Percentiles rank a stretch among this genome's conserved stretches.
Conservation (phyloP, 1,284 basidiomycete genomes). For the Boletellus sp. region DNA sequence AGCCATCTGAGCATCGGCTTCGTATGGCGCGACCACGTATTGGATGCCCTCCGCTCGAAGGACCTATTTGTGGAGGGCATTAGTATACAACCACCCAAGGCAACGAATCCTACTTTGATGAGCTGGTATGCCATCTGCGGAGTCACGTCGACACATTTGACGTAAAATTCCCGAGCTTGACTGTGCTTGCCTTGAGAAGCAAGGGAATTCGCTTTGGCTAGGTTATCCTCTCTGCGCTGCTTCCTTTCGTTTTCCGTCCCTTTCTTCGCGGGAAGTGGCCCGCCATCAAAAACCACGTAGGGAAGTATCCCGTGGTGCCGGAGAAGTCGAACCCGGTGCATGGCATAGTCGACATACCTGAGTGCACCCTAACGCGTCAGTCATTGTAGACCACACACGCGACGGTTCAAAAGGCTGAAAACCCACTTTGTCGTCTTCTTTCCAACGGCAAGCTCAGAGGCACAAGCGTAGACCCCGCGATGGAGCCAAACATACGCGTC, state of each 20-base stretch:
- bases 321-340: constrained; percentile 86
- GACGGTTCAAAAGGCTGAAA: not conserved
- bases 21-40: constrained; percentile 96
- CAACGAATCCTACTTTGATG: constrained; percentile 71
- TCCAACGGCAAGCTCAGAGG: constrained; percentile 86
- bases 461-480: constrained; percentile 88
- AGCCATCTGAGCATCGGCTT: constrained; percentile 96
- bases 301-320: constrained; percentile 83
- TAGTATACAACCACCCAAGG: constrained; percentile 1
- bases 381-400: not conserved
- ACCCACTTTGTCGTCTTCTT: constrained; percentile 78
- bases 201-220: constrained; percentile 68
- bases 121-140: constrained; percentile 97
- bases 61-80: constrained; percentile 53
- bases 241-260: constrained; percentile 85
- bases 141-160: constrained; percentile 93
- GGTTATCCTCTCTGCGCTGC: constrained; percentile 63
- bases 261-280: constrained; percentile 90
- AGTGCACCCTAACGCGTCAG: constrained; percentile 5
- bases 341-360: constrained; percentile 95
- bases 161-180: constrained; percentile 85
- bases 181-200: constrained; percentile 73
- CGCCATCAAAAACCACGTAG: constrained; percentile 96
- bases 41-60: constrained; percentile 73
- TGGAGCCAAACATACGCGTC: constrained; percentile 99